Percentiles rank a stretch among this genome's conserved stretches.
Evolutionary conservation across 2,329 filamentous ascomycete genomes (phyloP).

Genomic region (Ophiostoma sp.): DNA sequence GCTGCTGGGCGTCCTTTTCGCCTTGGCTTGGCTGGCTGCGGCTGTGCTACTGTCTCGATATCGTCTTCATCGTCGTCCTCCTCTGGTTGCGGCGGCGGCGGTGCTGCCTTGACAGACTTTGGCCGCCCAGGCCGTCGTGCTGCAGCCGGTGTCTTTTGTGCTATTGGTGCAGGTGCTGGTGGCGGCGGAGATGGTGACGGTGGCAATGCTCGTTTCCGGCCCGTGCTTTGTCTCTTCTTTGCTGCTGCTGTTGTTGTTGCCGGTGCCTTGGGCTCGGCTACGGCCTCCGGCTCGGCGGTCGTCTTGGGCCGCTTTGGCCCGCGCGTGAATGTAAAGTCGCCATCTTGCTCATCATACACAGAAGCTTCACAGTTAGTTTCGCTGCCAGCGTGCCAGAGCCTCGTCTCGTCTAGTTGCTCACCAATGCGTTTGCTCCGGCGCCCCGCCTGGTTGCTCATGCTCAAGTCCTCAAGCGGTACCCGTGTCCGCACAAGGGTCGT

Average conservation of each 20-base stretch:
- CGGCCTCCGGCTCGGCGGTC: conserved; percentile 35
- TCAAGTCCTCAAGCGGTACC: conserved; percentile 60
- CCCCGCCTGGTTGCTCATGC: conserved; percentile 60
- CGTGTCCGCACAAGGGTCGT: conserved; percentile 62
- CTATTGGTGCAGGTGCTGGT: conserved; percentile 11
- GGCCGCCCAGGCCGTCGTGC: conserved; percentile 20
- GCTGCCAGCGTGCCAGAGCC: neutral
- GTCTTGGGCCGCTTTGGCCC: conserved; percentile 61
- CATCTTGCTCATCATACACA: conserved; percentile 66
- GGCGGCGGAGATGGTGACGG: conserved; percentile 23
- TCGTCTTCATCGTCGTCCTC: conserved; percentile 14
- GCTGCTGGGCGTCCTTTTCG: conserved; percentile 28
- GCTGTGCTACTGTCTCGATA: conserved; percentile 5
- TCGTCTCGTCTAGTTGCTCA: conserved; percentile 35
- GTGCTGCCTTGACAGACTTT: conserved; percentile 18
- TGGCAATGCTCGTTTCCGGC: conserved; percentile 31
- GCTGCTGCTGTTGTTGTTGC: conserved; percentile 29
- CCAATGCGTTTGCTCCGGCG: conserved; percentile 59
- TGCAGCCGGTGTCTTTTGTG: neutral
- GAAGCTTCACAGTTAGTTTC: conserved; percentile 22
- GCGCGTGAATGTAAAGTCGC: conserved; percentile 70
- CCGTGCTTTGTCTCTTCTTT: conserved; percentile 40
- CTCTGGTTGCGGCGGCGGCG: conserved; percentile 30
- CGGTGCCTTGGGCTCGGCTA: conserved; percentile 29
- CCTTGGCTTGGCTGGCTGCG: conserved; percentile 13